Conservation (phyloP, 176 grass and related monocot species). For the Oryza meridionalis region DNA sequence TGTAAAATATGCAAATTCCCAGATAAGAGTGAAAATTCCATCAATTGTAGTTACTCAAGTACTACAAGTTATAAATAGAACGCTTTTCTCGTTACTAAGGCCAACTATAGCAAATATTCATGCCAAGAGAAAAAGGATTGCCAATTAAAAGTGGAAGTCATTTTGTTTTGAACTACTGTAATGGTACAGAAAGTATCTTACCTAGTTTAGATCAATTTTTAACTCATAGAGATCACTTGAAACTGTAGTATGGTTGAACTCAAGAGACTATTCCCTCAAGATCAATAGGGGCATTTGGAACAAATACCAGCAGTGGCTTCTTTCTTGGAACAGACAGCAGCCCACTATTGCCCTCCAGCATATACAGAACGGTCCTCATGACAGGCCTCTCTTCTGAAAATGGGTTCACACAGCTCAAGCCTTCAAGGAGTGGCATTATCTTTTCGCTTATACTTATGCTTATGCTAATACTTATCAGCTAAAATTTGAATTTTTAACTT, state of each 20-base stretch:
- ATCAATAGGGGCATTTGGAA: slow-evolving; percentile 44
- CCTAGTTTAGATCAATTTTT: slow-evolving; percentile 54
- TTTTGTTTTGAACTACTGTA: not conserved
- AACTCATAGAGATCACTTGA: slow-evolving; percentile 54
- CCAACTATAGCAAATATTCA: not conserved
- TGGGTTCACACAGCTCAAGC: slow-evolving; percentile 59
- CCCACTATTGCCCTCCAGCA: slow-evolving; percentile 50
- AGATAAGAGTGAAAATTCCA: not conserved
- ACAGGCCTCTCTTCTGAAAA: slow-evolving; percentile 55
- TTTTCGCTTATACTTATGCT: slow-evolving; percentile 5
- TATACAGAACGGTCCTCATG: slow-evolving; percentile 48
- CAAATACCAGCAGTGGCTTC: slow-evolving; percentile 50
- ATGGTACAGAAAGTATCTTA: slow-evolving; percentile 19
- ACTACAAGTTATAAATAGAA: not conserved
- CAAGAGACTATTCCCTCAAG: slow-evolving; percentile 50
- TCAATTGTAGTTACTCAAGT: not conserved
- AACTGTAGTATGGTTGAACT: slow-evolving; percentile 47
- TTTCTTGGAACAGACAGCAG: slow-evolving; percentile 52
- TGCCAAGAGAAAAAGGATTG: no score
- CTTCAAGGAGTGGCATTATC: slow-evolving; percentile 51
- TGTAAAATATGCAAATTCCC: not conserved
- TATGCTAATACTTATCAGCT: no score
- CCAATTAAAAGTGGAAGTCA: no score
- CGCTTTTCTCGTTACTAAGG: not conserved
- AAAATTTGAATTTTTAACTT: no score